Evolutionary conservation across 1,284 basidiomycete genomes (phyloP).

Genomic region (Xerocomus nothofagi): DNA sequence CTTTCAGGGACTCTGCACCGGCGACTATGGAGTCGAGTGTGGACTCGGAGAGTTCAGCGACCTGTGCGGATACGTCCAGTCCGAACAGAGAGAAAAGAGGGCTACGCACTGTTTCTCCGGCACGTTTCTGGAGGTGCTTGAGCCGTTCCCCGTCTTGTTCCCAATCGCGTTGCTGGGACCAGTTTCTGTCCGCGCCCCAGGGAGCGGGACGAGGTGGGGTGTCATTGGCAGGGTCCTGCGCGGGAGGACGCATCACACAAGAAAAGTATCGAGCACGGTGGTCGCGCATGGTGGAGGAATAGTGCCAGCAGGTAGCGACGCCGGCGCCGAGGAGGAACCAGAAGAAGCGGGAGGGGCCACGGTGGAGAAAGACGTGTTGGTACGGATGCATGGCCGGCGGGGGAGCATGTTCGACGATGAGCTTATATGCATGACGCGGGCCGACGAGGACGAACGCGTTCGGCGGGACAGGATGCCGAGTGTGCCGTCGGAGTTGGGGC

Average conservation of each 20-base stretch:
- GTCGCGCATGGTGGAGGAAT: slow-evolving; percentile 27
- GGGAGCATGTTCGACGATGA: slow-evolving; percentile 2
- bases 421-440: slow-evolving; percentile 11
- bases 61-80: slow-evolving; percentile 37
- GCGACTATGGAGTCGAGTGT: slow-evolving; percentile 61
- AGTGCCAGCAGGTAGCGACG: slow-evolving; percentile 48
- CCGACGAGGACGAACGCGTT: slow-evolving; percentile 22
- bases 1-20: slow-evolving; percentile 58
- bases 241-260: slow-evolving; percentile 25
- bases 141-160: slow-evolving; percentile 45
- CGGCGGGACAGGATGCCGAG: slow-evolving; percentile 4
- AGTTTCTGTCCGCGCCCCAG: slow-evolving; percentile 14
- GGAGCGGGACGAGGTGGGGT: no score
- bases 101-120: slow-evolving; percentile 53
- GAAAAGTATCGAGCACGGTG: slow-evolving; percentile 28
- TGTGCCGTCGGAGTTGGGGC: slow-evolving; percentile 26
- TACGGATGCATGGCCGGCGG: slow-evolving; percentile 38
- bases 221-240: slow-evolving; percentile 7
- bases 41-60: slow-evolving; percentile 66
- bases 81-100: background rate
- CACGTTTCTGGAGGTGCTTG: slow-evolving; percentile 48
- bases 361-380: slow-evolving; percentile 33
- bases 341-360: slow-evolving; percentile 54
- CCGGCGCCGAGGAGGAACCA: slow-evolving; percentile 68
- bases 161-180: slow-evolving; percentile 38